These are phyloP conservation scores for Solanum chilense DNA, from an alignment of 257 asterid genomes.

Conservation along the genomic window DNA sequence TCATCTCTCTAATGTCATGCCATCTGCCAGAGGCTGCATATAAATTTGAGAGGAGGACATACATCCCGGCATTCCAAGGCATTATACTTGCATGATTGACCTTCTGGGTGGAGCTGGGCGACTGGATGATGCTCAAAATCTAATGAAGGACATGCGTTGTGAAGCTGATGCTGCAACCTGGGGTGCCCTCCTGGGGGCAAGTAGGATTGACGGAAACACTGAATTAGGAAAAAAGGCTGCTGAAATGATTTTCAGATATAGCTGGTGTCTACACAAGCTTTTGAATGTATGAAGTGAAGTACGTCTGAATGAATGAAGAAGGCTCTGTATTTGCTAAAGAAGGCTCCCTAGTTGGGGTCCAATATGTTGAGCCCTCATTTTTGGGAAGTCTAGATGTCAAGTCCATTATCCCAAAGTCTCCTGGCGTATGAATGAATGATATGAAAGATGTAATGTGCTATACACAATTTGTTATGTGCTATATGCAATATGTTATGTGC, in stretches of 20 bases:
- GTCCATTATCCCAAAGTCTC: too few species aligned
- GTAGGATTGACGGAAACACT: conserved; percentile 76
- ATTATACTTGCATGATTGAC: conserved; percentile 86
- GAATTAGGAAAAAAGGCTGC: conserved; percentile 91
- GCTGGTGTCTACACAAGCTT: too few species aligned
- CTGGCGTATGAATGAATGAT: too few species aligned
- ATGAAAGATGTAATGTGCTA: too few species aligned
- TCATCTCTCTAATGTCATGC: conserved; percentile 67
- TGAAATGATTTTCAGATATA: conserved; percentile 45
- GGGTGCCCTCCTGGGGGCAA: conserved; percentile 99
- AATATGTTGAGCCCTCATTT: too few species aligned
- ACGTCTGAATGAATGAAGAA: too few species aligned
- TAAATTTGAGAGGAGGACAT: conserved; percentile 77
- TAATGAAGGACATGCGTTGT: conserved; percentile 64
- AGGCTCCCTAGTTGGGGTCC: too few species aligned
- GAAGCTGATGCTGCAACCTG: conserved; percentile 95
- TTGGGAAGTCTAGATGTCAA: too few species aligned
- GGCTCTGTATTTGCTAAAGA: too few species aligned
- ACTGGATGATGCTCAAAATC: conserved; percentile 66
- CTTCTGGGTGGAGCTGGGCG: conserved; percentile 74
- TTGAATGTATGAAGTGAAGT: too few species aligned
- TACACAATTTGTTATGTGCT: too few species aligned
- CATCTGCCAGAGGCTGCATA: conserved; percentile 88
- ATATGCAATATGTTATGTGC: too few species aligned
- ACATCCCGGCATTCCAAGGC: conserved; percentile 93